A percentile compares a stretch with the other conserved stretches of the same genome.
These are phyloP conservation scores for Lolium perenne DNA, from an alignment of 176 grass and related monocot species.

Conservation along the genomic window DNA sequence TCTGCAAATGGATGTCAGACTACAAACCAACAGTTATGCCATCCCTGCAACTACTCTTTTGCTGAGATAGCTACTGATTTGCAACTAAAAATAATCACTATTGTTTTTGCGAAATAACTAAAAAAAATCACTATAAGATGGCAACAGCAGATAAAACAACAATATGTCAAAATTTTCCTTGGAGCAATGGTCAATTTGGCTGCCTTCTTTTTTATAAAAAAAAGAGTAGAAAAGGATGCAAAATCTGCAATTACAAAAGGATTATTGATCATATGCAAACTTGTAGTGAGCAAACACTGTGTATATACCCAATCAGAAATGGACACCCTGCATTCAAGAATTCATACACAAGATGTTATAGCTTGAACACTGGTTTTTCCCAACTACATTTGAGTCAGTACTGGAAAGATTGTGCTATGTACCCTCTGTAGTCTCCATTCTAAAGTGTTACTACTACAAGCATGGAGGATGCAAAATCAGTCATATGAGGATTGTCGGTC, in stretches of 20 bases:
- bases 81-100: not conserved
- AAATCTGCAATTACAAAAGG: not conserved
- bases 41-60: not conserved
- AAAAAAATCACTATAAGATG: not conserved
- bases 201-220: not conserved
- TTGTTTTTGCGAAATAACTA: too few species aligned
- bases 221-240: not conserved
- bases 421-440: not conserved
- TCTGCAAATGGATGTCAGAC: not conserved
- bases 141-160: not conserved
- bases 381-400: conserved; percentile 7
- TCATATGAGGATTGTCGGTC: too few species aligned
- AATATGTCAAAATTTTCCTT: not conserved
- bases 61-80: not conserved
- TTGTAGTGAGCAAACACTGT: not conserved
- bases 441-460: not conserved
- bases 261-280: not conserved
- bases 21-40: not conserved
- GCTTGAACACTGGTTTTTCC: not conserved
- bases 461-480: too few species aligned
- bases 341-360: not conserved
- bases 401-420: not conserved
- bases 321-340: not conserved
- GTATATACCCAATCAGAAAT: not conserved
- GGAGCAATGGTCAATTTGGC: not conserved